Percentiles rank a stretch among this genome's conserved stretches.
phyloP scores from a whole-genome alignment of 1,284 basidiomycete genomes.

The Athelia sp. region DNA sequence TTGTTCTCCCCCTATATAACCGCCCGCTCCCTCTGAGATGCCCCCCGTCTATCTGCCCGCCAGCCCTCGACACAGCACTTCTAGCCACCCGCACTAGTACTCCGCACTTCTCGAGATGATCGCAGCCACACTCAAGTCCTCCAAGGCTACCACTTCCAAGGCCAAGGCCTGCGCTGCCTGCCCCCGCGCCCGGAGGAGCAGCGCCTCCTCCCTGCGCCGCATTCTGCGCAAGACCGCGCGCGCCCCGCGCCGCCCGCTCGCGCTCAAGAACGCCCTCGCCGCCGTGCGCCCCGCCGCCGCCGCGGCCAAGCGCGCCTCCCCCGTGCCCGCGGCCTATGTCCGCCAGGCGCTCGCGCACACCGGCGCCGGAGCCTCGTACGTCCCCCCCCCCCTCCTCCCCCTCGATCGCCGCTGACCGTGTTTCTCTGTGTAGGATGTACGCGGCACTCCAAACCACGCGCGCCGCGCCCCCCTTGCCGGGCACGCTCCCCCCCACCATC shows the following conservation, averaged over 20 bases:
- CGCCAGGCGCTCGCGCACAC: too few relatives aligned
- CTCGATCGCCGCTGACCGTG: too few relatives aligned
- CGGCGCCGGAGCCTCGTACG: too few relatives aligned
- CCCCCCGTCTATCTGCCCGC: not conserved
- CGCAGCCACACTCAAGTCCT: not conserved
- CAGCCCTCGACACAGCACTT: not conserved
- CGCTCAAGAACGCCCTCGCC: not conserved
- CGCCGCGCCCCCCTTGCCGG: conserved; percentile 21
- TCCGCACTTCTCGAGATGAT: not conserved
- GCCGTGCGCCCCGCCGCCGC: conserved; percentile 6
- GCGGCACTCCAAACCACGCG: conserved; percentile 13
- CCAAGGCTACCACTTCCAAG: too few relatives aligned
- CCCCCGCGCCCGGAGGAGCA: not conserved
- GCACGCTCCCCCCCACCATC: conserved; percentile 32
- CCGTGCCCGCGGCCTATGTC: conserved; percentile 26
- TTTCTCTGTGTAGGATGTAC: conserved; percentile 19
- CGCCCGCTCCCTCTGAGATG: not conserved
- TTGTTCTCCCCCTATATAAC: conserved; percentile 1
- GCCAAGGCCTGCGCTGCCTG: not conserved
- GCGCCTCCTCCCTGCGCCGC: not conserved
- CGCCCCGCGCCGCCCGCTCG: not conserved
- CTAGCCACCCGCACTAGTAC: not conserved
- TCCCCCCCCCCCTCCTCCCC: too few relatives aligned
- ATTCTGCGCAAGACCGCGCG: not conserved
- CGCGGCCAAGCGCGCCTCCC: conserved; percentile 24